Evolutionary conservation across 768 basidiomycete species (phyloP), one percentile per base, ranked within the genome.

Genomic region (Leccinellum albellum): DNA sequence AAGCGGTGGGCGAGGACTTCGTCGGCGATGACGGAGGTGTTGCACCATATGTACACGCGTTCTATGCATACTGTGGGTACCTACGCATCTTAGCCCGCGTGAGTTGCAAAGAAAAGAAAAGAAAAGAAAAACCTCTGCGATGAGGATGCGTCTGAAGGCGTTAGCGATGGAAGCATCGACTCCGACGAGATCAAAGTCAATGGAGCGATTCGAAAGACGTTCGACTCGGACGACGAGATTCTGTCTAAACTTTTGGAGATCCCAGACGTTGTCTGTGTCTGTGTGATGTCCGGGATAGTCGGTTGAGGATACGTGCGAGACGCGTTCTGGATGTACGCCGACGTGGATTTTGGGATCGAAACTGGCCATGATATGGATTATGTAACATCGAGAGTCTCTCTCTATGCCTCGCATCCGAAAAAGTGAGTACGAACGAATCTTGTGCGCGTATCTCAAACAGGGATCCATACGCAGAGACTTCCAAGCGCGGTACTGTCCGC

Each of bases 161-260:
- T 99, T 98, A 29, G 97, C 94, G 57, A 99, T 90, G 15, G 93
- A 91, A 1, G 97, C 91, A 70, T 99, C 96, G 28, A 98, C 89
- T 6, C 96, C 95, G 55, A 98, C 82, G 46, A 98, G 78, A 74
- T 99, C 97, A 71, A 99, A 96, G 63, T 98, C 95, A 59, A 97
- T 83, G 2, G 89, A 87, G 15, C 87, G 82, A 44, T 88, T 81
- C 0, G 94, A 96, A 33, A 95, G 75, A 44, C 90, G 82, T 58
- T 89, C 84, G 33, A 97, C 79, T 55, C 86, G 79, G 10, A 94
- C 83, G 67, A 78, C 76, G 54, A 95, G 76, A 66, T 80, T 88
- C 92, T 88, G 70, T 71, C 82, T 81, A 75, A 97, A 97, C 63
- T 76, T 80, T 45, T 76, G 68, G 37, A 95, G 73, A 69, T 87